These are phyloP conservation scores for Lichina pygmaea DNA, from an alignment of 495 filamentous ascomycete genomes.

Conservation along the genomic window DNA sequence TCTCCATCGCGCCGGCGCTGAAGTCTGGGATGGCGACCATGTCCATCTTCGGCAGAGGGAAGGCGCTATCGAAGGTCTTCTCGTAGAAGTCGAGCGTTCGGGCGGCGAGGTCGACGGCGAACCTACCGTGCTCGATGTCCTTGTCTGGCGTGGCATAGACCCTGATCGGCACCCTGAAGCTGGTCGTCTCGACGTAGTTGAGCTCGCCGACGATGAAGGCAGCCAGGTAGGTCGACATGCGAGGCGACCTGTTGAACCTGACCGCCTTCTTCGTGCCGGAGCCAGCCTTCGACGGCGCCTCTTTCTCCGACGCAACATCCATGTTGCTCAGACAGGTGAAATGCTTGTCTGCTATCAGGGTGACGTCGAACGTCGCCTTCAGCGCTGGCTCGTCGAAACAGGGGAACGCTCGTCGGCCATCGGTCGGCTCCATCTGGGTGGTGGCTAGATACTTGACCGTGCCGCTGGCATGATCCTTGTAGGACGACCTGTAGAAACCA, in stretches of 20 bases:
- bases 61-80: conserved; percentile 43
- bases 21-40: conserved; percentile 96
- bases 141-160: conserved; percentile 38
- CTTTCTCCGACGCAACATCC: conserved; percentile 40
- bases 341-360: conserved; percentile 44
- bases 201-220: conserved; percentile 56
- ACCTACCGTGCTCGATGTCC: conserved; percentile 37
- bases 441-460: conserved; percentile 37
- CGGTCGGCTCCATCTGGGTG: conserved; percentile 63
- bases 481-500: conserved; percentile 57
- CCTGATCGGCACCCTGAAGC: conserved; percentile 46
- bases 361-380: conserved; percentile 48
- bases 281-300: conserved; percentile 25
- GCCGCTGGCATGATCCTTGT: conserved; percentile 32
- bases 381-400: conserved; percentile 58
- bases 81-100: conserved; percentile 46
- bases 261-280: conserved; percentile 37
- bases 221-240: conserved; percentile 56
- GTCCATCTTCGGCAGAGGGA: conserved; percentile 73
- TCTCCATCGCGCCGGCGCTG: conserved; percentile 89
- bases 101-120: conserved; percentile 41
- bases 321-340: conserved; percentile 60
- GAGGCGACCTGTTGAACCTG: conserved; percentile 43
- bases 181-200: conserved; percentile 45
- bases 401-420: conserved; percentile 46